phyloP scores from a whole-genome alignment of 768 basidiomycete genomes.

The Suillus fuscotomentosus region DNA sequence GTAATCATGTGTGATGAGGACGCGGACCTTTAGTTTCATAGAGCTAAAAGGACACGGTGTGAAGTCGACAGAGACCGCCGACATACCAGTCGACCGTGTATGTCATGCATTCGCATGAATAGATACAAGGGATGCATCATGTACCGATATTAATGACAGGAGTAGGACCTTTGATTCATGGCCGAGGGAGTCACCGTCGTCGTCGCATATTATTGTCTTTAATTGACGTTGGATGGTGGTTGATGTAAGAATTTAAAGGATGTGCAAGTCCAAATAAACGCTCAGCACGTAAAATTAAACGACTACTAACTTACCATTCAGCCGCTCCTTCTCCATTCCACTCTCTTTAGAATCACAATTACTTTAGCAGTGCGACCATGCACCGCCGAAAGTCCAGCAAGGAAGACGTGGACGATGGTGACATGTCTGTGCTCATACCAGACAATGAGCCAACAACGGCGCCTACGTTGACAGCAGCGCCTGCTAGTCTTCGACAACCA shows the following conservation, averaged over 20 bases:
- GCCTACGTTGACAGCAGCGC: conserved; percentile 12
- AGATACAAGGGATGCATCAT: too few relatives aligned
- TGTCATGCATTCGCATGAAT: too few relatives aligned
- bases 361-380: conserved; percentile 12
- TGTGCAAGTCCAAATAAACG: background rate
- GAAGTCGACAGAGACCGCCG: too few relatives aligned
- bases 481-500: conserved; percentile 19
- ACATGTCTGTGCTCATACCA: background rate
- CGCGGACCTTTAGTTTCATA: too few relatives aligned
- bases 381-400: conserved; percentile 48
- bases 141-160: too few relatives aligned
- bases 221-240: background rate
- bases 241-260: background rate
- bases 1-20: too few relatives aligned
- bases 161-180: too few relatives aligned
- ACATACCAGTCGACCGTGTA: too few relatives aligned
- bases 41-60: too few relatives aligned
- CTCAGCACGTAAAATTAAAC: background rate
- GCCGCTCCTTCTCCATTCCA: conserved; percentile 2
- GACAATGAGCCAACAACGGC: conserved; percentile 3
- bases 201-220: too few relatives aligned
- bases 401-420: conserved; percentile 33
- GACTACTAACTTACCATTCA: background rate
- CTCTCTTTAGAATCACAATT: background rate
- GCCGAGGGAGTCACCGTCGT: too few relatives aligned